Conservation (phyloP, 1,284 basidiomycete genomes). For the Cutaneotrichosporon sp. region DNA sequence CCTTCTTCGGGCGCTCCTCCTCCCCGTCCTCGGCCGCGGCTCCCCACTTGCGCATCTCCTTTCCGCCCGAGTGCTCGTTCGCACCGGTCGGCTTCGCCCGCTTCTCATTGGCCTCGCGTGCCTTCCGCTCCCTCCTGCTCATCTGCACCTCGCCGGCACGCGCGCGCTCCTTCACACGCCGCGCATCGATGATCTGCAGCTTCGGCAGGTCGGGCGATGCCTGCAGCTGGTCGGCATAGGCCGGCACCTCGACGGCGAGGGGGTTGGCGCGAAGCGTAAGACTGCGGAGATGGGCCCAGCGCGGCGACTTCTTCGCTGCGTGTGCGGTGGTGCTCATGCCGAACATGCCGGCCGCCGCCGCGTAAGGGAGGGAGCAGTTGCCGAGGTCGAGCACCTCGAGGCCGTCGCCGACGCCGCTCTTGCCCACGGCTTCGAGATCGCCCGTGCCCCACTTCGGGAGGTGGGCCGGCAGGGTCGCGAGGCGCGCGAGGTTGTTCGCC, state of each 20-base stretch:
- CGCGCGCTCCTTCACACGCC: constrained; percentile 47
- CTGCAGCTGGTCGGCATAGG: constrained; percentile 41
- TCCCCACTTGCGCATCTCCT: constrained; percentile 42
- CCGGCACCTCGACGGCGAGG: constrained; percentile 32
- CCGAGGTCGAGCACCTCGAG: constrained; percentile 49
- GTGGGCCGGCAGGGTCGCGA: constrained; percentile 39
- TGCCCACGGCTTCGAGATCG: constrained; percentile 28
- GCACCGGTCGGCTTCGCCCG: constrained; percentile 43
- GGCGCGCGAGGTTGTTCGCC: constrained; percentile 47
- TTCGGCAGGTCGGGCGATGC: constrained; percentile 36
- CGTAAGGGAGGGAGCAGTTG: constrained; percentile 43
- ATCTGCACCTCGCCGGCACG: constrained; percentile 38
- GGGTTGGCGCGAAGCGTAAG: constrained; percentile 48
- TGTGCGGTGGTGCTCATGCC: constrained; percentile 17
- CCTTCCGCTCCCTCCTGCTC: constrained; percentile 30
- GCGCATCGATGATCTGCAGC: constrained; percentile 50
- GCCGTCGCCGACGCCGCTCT: constrained; percentile 34
- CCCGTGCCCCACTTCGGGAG: constrained; percentile 46
- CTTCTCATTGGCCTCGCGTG: constrained; percentile 32
- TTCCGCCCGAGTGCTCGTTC: constrained; percentile 26
- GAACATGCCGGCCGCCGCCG: constrained; percentile 28
- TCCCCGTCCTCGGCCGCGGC: constrained; percentile 7
- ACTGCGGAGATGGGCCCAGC: constrained; percentile 30
- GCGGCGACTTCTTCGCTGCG: constrained; percentile 9
- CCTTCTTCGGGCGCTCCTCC: constrained; percentile 9